Base-by-base conservation (phyloP, 352 stramenopile species). In the Thraustochytrium striatum region DNA sequence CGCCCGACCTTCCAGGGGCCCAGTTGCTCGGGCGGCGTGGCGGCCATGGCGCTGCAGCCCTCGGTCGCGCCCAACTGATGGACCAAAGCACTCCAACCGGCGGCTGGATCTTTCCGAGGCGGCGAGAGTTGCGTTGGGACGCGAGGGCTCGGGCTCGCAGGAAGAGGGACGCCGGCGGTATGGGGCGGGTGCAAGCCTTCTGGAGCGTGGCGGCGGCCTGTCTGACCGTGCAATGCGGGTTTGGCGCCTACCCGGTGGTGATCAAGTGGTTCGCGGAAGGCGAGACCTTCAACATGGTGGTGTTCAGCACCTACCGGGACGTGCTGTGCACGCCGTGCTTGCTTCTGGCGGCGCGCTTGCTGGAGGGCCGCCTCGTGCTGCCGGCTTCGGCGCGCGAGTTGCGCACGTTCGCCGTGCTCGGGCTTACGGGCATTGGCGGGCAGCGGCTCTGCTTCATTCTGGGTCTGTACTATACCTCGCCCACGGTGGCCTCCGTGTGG, bases 1-100 rank as follows among this genome's bases (percentile, higher is more conserved):
- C 32, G 65, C 0, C 21, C 65, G 5, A 75, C 21, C 8, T n/a
- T 35, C 65, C 65, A 75, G 1, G 65, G 65, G 19, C 65, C 65
- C 30, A 75, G 65, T n/a, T 50, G 11, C 41, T 3, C 59, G 9
- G 59, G 59, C 55, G 21, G 3, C 55, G 25, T 30, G 7, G 55
- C 28, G 11, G 21, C 32, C 16, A 30, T 7, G 28, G 39, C 39
- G 39, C 39, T n/a, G n/a, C n/a, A n/a, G n/a, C n/a, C n/a, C n/a
- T n/a, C n/a, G n/a, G n/a, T n/a, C n/a, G n/a, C n/a, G n/a, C n/a
- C n/a, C n/a, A n/a, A n/a, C n/a, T n/a, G n/a, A n/a, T n/a, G n/a
- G n/a, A n/a, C n/a, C n/a, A n/a, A n/a, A n/a, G n/a, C n/a, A n/a
- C n/a, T n/a, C n/a, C n/a, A n/a, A n/a, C n/a, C n/a, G n/a, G n/a